Percentiles rank a stretch among this genome's conserved stretches.
These are phyloP conservation scores for Colletotrichum filicis DNA, from an alignment of 2,329 filamentous ascomycete species.

Conservation along the genomic window DNA sequence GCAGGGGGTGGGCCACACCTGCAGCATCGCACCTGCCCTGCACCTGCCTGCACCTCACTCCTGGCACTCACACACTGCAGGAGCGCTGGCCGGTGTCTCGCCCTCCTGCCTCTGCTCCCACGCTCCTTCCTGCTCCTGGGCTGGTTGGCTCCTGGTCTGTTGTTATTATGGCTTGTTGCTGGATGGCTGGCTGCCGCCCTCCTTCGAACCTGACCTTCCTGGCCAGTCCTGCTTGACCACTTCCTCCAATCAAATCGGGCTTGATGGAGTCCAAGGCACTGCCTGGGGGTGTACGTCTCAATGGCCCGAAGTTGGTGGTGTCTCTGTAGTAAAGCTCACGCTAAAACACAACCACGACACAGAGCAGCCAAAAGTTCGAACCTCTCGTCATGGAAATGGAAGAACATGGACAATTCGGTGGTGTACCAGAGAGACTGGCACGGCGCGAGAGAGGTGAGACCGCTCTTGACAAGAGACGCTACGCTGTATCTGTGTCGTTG, in stretches of 20 bases:
- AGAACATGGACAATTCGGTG: neutral
- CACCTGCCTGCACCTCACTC: neutral
- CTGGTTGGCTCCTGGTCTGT: neutral
- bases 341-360: conserved; percentile 24
- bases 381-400: neutral
- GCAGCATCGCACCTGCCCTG: conserved; percentile 6
- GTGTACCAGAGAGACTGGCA: conserved; percentile 12
- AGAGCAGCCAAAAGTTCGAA: neutral
- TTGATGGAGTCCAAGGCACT: neutral
- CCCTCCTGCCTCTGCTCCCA: neutral
- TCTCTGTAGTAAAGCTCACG: conserved; percentile 9
- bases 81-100: neutral
- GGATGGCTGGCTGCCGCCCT: neutral
- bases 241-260: neutral
- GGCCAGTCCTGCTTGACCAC: neutral
- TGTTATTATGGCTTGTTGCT: neutral
- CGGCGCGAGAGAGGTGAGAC: neutral
- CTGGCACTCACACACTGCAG: neutral
- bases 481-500: neutral
- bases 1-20: conserved; percentile 2
- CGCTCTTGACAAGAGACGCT: neutral
- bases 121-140: neutral
- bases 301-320: conserved; percentile 1
- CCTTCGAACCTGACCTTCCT: neutral
- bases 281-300: neutral